Percentiles rank a stretch among this genome's conserved stretches.
Evolutionary conservation across 2,329 filamentous ascomycete species (phyloP).

Genomic region (Phialophora macrospora): DNA sequence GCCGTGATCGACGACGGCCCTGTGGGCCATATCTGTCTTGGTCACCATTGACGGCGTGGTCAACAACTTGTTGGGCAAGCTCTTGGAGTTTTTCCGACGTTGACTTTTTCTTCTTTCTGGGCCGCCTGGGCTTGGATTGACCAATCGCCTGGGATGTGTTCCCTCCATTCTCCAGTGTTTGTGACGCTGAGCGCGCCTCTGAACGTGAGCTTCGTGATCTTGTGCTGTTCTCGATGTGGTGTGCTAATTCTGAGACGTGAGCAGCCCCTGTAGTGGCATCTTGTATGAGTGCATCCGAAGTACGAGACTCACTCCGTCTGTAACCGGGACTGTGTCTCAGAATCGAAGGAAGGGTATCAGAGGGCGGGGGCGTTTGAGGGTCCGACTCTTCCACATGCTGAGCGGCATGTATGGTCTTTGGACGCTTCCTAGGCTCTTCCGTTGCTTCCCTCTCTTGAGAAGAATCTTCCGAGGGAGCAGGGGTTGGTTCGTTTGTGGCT

Average conservation of each 20-base stretch:
- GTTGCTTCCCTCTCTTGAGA: slow-evolving; percentile 12
- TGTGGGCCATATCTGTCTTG: background rate
- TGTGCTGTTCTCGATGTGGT: slow-evolving; percentile 31
- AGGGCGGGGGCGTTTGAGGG: slow-evolving; percentile 19
- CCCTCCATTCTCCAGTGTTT: slow-evolving; percentile 14
- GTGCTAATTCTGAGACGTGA: slow-evolving; percentile 34
- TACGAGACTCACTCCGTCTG: slow-evolving; percentile 33
- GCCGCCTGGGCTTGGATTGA: background rate
- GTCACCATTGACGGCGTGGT: slow-evolving; percentile 20
- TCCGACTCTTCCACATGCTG: slow-evolving; percentile 11
- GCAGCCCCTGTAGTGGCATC: slow-evolving; percentile 32
- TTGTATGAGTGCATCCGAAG: slow-evolving; percentile 33
- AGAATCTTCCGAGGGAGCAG: slow-evolving; percentile 24
- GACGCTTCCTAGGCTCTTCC: slow-evolving; percentile 27
- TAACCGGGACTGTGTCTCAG: slow-evolving; percentile 24
- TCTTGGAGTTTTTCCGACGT: slow-evolving; percentile 19
- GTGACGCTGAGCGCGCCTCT: slow-evolving; percentile 9
- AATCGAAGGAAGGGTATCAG: slow-evolving; percentile 15
- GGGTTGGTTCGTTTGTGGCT: slow-evolving; percentile 23
- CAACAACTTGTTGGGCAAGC: slow-evolving; percentile 26
- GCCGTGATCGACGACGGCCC: slow-evolving; percentile 22
- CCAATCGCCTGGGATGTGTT: background rate
- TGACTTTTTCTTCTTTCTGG: slow-evolving; percentile 21
- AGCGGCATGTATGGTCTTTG: slow-evolving; percentile 29
- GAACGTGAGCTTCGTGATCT: slow-evolving; percentile 22